Base-by-base conservation (phyloP, 345 rosid species). In the Adansonia digitata region DNA sequence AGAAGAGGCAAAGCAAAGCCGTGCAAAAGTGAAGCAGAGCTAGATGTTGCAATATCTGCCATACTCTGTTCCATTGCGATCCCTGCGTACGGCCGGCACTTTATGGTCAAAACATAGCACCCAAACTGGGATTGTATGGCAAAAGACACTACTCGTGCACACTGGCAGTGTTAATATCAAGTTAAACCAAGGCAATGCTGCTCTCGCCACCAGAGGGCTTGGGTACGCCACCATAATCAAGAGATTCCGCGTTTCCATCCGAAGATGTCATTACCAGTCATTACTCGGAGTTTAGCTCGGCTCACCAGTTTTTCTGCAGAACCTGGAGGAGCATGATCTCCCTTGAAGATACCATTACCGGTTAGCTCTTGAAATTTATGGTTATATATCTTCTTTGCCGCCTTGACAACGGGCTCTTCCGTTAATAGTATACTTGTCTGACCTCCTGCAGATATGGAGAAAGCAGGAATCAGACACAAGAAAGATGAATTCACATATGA, bases 191-290 rank as follows among this genome's bases (percentile, higher is more conserved):
- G 45, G 91, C 77, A 74, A 93, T 91, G 92, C 90, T 93, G 86
- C 97, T 93, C 82, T 93, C 97, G 5, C 97, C 97, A 2, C 97
- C 97, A 0, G 97, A 97, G 51, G 97, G 97, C 84, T 91, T 88
- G 76, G 94, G 91, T 27, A 87, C 90, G 7, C 97, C 97, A 2
- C 97, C 94, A 76, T 83, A 91, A 78, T 89, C 97, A 27, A 97
- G 77, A 35, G 88, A 82, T 76, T 89, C 97, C 12, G 72, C 87
- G 84, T 91, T 91, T 31, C 90, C 97, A 29, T 93, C 98, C 2
- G 98, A 81, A 93, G 7, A 93, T 93, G 83, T 91, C 74, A 70
- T 71, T 89, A 78, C 98, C 98, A 0, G 93, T 93, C 81, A 93
- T 93, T 85, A 91, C 98, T 61, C 81, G 82, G 81, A 88, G 84